phyloP scores from a whole-genome alignment of 2,329 filamentous ascomycete genomes.

The Diaporthe capsici region DNA sequence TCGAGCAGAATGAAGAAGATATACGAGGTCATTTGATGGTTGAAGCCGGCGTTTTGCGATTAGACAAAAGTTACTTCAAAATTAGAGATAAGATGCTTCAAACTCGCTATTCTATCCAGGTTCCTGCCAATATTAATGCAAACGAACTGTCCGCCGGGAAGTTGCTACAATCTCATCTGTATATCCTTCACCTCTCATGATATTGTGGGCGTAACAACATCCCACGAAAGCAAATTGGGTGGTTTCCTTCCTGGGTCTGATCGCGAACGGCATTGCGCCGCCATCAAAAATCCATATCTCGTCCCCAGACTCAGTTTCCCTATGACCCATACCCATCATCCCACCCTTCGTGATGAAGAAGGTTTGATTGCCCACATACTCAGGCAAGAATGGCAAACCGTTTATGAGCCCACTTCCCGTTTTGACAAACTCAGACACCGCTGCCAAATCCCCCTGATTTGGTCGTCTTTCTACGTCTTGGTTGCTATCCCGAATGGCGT shows the following conservation, averaged over 20 bases:
- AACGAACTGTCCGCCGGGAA: not conserved
- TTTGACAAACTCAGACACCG: not conserved
- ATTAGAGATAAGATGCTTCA: too few species aligned
- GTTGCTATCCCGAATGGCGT: not conserved
- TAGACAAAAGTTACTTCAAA: too few species aligned
- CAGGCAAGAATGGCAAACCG: not conserved
- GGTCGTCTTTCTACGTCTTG: not conserved
- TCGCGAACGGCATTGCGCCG: not conserved
- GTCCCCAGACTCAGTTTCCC: conserved; percentile 4
- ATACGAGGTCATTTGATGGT: too few species aligned
- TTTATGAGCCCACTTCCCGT: not conserved
- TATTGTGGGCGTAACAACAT: not conserved
- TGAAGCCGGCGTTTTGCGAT: too few species aligned
- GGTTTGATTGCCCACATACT: conserved; percentile 7
- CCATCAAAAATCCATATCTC: conserved; percentile 19
- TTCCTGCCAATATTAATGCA: not conserved
- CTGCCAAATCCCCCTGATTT: not conserved
- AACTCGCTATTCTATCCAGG: too few species aligned
- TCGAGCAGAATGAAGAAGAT: accelerated
- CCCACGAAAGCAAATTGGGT: not conserved
- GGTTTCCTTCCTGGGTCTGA: not conserved
- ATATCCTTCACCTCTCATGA: not conserved
- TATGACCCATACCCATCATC: conserved; percentile 10
- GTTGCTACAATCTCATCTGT: not conserved
- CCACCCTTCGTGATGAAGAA: conserved; percentile 13